Percentiles rank a stretch among this genome's conserved stretches.
Evolutionary conservation across 2,329 filamentous ascomycete species (phyloP).

Genomic region (Basipetospora chlamydospora): DNA sequence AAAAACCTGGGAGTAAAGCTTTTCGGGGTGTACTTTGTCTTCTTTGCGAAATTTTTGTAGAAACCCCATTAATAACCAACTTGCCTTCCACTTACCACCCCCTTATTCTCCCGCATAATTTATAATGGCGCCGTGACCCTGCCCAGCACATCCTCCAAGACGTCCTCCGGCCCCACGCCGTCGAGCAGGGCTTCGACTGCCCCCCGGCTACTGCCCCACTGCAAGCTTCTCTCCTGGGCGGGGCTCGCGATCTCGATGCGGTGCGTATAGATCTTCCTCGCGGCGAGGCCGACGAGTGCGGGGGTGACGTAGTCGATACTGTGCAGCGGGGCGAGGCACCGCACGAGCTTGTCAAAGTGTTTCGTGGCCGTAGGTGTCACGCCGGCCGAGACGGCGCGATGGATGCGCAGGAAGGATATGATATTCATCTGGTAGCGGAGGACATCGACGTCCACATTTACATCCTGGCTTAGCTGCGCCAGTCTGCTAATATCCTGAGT

Average conservation of each 20-base stretch:
- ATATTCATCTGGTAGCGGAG: slow-evolving; percentile 78
- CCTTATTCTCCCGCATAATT: slow-evolving; percentile 1
- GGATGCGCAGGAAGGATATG: slow-evolving; percentile 71
- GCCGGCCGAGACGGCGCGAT: slow-evolving; percentile 68
- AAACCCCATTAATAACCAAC: background rate
- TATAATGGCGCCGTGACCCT: slow-evolving; percentile 40
- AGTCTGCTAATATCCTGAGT: slow-evolving; percentile 43
- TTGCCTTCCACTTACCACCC: too few relatives aligned
- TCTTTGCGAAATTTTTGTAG: too few relatives aligned
- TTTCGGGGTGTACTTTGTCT: too few relatives aligned
- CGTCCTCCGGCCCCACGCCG: slow-evolving; percentile 42
- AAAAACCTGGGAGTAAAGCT: too few relatives aligned
- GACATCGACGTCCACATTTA: slow-evolving; percentile 61
- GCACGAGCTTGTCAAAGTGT: slow-evolving; percentile 56
- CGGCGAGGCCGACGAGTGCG: slow-evolving; percentile 67
- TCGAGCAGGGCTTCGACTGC: slow-evolving; percentile 56
- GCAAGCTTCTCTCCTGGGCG: slow-evolving; percentile 69
- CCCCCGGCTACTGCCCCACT: slow-evolving; percentile 73
- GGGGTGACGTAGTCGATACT: slow-evolving; percentile 69
- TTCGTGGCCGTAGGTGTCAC: slow-evolving; percentile 66
- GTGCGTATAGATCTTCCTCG: slow-evolving; percentile 78
- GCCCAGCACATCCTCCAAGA: slow-evolving; percentile 49
- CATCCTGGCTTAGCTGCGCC: slow-evolving; percentile 38
- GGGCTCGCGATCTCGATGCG: slow-evolving; percentile 57
- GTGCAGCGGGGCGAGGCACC: slow-evolving; percentile 69